Evolutionary conservation across 139 green algal species (phyloP), one percentile per base, ranked within the genome.

Genomic region (Parachlorella kessleri): DNA sequence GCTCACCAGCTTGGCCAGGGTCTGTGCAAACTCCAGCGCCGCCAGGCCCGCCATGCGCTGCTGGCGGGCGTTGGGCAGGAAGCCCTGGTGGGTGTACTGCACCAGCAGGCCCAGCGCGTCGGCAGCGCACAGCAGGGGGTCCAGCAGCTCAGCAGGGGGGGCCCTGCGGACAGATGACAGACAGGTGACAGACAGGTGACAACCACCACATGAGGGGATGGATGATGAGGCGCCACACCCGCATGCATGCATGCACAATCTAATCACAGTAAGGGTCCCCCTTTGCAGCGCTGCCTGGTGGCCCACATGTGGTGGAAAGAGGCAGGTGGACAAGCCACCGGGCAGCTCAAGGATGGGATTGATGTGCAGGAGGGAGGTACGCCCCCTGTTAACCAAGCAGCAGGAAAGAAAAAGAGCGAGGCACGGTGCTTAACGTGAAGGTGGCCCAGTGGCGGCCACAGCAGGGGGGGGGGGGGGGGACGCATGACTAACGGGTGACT

Each of bases 11-110:
- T 78, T 28, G 26, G 64, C 79, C 54, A 98, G 64, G 24, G 87
- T 63, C 76, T 97, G 93, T 1, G 88, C 93, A 66, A 95, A 85
- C 83, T 98, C 90, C 2, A 96, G 68, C 18, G 86, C 90, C 0
- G 93, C 93, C 65, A 93, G 89, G 41, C 94, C 94, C 2, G 91
- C 93, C 39, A 91, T 91, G 23, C 92, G 91, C 81, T 93, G 92
- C 88, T 96, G 92, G 8, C 94, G 87, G 65, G 74, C 70, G 83
- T 98, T 97, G 72, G 87, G 77, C 65, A 97, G 69, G 84, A 96
- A 97, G 70, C 93, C 93, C 85, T 94, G 91, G 74, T 96, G 91
- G n/a, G 85, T 55, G 85, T 98, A 95, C 86, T 96, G 92, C 70
- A 97, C 84, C 72, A 93, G 83, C 36, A 64, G 28, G 26, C 93